Base-by-base conservation (phyloP, 2,329 filamentous ascomycete genomes). In the Pyrenophora seminiperda region DNA sequence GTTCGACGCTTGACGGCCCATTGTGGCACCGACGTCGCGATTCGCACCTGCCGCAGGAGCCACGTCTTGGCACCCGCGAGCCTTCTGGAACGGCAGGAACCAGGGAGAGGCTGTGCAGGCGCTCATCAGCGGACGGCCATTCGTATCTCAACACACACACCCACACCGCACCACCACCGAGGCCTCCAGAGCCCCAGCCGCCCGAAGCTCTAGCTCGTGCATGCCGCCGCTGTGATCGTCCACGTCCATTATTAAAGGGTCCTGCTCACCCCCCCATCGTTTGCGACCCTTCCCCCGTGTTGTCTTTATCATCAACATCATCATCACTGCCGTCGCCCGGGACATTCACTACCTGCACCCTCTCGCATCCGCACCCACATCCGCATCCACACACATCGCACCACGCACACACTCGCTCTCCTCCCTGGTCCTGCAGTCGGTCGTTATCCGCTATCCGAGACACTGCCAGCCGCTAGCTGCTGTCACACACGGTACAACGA, bases 211-310 rank as follows among this genome's bases (percentile, higher is more conserved):
- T 40, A 33, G 34, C 53, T 39, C 33, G 53, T 47, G 49, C 56
- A 32, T 54, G 51, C 52, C 52, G 44, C 52, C 42, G 40, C 53
- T 46, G 54, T 47, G 37, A 50, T 54, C 50, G 36, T 29, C 45
- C 41, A 36, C 42, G 22, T 34, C 41, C 50, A 53, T 56, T 65
- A 51, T 62, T 63, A 65, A 61, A 58, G 47, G 24, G 33, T 45
- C 48, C 11, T 29, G 20, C 50, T 32, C 39, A 40, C 30, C 39
- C 41, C 52, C 22, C 48, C 22, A 14, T 32, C 24, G 19, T 37
- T 14, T 45, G 37, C 37, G 20, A 40, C 22, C 17, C 37, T 27
- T 27, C 37, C 37, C 18, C 32, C 32, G 41, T 43, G 27, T 31
- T 43, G 27, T 32, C 32, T 18, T 33, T 7, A 22, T 13, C 38